These are phyloP conservation scores for Apostasia ramifera DNA, from an alignment of 106 monocot species.

Conservation along the genomic window DNA sequence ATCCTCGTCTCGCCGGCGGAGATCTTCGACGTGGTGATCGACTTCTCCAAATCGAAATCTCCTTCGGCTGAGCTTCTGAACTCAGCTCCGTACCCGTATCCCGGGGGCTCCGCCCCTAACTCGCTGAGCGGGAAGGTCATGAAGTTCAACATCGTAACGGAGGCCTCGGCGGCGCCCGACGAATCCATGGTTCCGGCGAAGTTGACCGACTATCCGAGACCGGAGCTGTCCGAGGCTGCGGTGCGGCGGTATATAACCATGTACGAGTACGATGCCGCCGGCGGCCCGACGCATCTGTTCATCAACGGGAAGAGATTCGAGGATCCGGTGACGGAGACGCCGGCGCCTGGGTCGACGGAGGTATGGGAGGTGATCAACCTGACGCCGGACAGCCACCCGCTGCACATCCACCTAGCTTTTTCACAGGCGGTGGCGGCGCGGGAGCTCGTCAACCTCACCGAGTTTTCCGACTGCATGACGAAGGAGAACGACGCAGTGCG, in stretches of 20 bases:
- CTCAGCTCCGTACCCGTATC: constrained; percentile 38
- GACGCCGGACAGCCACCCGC: constrained; percentile 87
- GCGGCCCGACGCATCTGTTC: constrained; percentile 66
- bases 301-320: constrained; percentile 49
- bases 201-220: too few species aligned
- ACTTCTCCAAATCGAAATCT: constrained; percentile 37
- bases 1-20: constrained; percentile 62
- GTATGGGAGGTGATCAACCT: constrained; percentile 89
- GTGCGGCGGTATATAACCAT: constrained; percentile 47
- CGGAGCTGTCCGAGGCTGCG: constrained; percentile 18
- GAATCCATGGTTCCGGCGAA: not conserved
- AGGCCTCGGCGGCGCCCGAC: constrained; percentile 28
- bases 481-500: constrained; percentile 33
- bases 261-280: constrained; percentile 67
- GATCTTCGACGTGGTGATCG: constrained; percentile 58
- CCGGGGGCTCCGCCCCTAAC: constrained; percentile 19
- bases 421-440: constrained; percentile 49
- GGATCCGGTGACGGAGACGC: constrained; percentile 73
- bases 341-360: constrained; percentile 57
- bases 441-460: constrained; percentile 26
- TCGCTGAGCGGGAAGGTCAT: constrained; percentile 33
- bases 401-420: constrained; percentile 74
- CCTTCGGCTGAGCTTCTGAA: constrained; percentile 19
- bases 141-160: constrained; percentile 29
- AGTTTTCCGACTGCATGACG: constrained; percentile 65